Base-by-base conservation (phyloP, 768 basidiomycete species). In the Cantharellus cinnabarinus region DNA sequence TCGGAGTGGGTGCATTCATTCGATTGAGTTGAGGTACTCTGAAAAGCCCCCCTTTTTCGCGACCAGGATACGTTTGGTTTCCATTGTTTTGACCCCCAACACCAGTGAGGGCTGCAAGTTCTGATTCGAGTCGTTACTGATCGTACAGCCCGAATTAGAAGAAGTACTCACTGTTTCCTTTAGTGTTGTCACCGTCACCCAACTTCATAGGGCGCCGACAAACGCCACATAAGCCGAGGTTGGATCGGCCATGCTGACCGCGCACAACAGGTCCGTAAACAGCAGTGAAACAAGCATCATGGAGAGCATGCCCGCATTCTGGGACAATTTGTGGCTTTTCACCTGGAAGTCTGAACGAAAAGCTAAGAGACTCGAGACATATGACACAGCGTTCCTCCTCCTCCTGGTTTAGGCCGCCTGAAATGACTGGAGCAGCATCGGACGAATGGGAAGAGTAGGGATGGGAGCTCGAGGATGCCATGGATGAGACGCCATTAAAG, bases 241-340 rank as follows among this genome's bases (percentile, higher is more conserved):
- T 84, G 52, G 85, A 74, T 71, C 85, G 81, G 69, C 79, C 74
- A 37, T 84, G 75, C 4, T 79, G 68, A 29, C 58, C 59, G 68
- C 68, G 40, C 57, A 80, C 68, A 56, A 76, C 71, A 65, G 88
- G 88, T 10, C 93, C 94, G 69, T 99, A 99, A 3, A 98, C 94
- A 3, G 90, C 89, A 14, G 82, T 87, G 69, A 97, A 98, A 70
- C 95, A 99, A 14, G 90, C 94, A 75, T 91, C 84, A 72, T 97
- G 95, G n/a, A 99, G 79, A 41, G 89, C 85, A 73, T 99, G 95
- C 42, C 95, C 93, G 65, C 95, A 99, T 68, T 93, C 89, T 39
- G 95, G 94, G 52, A 95, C 85, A 62, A 99, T 85, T 68, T 97
- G 93, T 4, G 94, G 89, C 68, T 93, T 97, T 74, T 99, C 95